Base-by-base conservation (phyloP, 495 filamentous ascomycete species). In the Aspergillus hancockii region DNA sequence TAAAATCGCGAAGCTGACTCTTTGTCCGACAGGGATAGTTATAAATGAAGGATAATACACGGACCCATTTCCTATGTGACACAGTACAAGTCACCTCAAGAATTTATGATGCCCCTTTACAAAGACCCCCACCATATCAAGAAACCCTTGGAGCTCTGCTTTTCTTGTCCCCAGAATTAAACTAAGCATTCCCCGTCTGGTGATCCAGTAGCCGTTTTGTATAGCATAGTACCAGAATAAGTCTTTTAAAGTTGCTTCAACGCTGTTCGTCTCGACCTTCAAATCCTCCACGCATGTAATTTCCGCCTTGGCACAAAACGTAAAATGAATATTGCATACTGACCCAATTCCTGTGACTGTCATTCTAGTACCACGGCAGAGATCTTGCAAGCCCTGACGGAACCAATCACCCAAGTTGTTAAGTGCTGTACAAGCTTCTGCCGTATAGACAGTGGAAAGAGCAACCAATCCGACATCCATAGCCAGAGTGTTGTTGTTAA, bases 401-500 rank as follows among this genome's bases (percentile, higher is more conserved):
- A 62, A 40, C 16, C 50, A 5, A 38, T 72, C 62, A 0, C 63
- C 64, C 41, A 67, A 25, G 9, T 18, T 30, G 56, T 70, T 72
- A 28, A 72, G 40, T 2, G 43, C 43, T 46, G 52, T 50, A 32
- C 66, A 59, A 9, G 52, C 51, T 16, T 64, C 58, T 0, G 63
- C 25, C 0, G 60, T 66, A 25, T 61, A 65, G 4, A 68, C 50
- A 1, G 57, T 31, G 1, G 54, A 54, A 18, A 61, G 10, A 8
- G 52, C 61, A 40, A 62, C 58, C 16, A 57, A 38, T 6, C 83
- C 86, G 7, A 77, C 82, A 28, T 70, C 72, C 82, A 88, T 87
- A 1, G 79, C 78, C 13, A 88, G 63, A 1, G 79, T 78, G 60
- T 89, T 89, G 61, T 89, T 90, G 54, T 90, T 88, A 63, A 87